Evolutionary conservation across 345 rosid genomes (phyloP).

Genomic region (Boechera stricta): DNA sequence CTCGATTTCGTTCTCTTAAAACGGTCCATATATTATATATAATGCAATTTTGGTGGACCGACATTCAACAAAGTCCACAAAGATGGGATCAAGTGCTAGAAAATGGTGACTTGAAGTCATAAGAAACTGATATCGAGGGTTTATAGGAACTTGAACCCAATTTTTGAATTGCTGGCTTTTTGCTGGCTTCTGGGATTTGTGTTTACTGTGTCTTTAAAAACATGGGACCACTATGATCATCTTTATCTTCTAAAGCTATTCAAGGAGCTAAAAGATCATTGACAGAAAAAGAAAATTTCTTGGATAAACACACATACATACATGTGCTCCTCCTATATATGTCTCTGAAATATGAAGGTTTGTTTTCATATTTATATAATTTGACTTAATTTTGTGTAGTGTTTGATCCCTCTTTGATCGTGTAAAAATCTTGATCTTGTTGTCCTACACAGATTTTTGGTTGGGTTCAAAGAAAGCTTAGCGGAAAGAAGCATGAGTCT

Average conservation of each 20-base stretch:
- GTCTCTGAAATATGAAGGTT: slow-evolving; percentile 42
- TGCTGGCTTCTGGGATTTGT: slow-evolving; percentile 39
- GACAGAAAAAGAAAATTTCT: slow-evolving; percentile 44
- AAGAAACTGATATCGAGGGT: slow-evolving; percentile 35
- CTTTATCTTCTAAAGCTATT: slow-evolving; percentile 33
- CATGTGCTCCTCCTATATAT: neutral
- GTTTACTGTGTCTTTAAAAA: slow-evolving; percentile 40
- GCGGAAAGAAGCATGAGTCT: slow-evolving; percentile 39
- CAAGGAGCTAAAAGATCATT: slow-evolving; percentile 28
- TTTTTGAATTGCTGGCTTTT: slow-evolving; percentile 33
- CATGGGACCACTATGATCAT: slow-evolving; percentile 40
- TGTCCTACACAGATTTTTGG: slow-evolving; percentile 61
- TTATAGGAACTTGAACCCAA: slow-evolving; percentile 43
- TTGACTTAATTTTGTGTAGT: neutral
- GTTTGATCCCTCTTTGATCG: slow-evolving; percentile 19
- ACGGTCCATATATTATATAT: slow-evolving; percentile 13
- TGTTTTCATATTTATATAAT: slow-evolving; percentile 22
- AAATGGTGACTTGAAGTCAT: slow-evolving; percentile 40
- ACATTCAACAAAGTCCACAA: slow-evolving; percentile 36
- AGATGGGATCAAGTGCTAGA: slow-evolving; percentile 43
- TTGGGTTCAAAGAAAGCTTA: slow-evolving; percentile 79
- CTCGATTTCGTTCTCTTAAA: slow-evolving; percentile 33
- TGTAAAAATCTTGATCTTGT: neutral
- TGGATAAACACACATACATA: slow-evolving; percentile 34
- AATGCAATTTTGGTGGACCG: slow-evolving; percentile 16